Base-by-base conservation (phyloP, 257 asterid species). In the Solanum habrochaites region DNA sequence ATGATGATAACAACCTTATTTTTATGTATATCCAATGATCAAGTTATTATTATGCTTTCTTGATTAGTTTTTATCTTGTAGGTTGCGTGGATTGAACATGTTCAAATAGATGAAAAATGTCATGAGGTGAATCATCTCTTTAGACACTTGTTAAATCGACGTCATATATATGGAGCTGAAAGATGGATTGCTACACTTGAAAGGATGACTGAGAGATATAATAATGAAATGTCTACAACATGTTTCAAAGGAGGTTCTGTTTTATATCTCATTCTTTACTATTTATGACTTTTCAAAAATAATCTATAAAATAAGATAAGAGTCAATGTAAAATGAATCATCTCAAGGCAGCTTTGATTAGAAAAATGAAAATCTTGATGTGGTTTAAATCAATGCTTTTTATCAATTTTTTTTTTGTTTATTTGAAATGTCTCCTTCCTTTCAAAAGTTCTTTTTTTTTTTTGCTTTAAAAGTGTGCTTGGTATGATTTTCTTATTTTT, bases 1-100 rank as follows among this genome's bases (percentile, higher is more conserved):
- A 58, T 56, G 25, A 56, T 56, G 21, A 8, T 42, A 18, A 18
- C 8, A 9, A 10, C 14, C 47, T 71, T 32, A 71, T 20, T 37
- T 37, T 1, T 37, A 37, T 37, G 39, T 10, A 15, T 20, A 11
- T 72, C 29, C 47, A 11, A 37, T 20, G 27, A 32, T 16, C 43
- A 20, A 72, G 47, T 6, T 37, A 72, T 10, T 0, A 5, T 35
- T 35, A 32, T 35, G n/a, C 15, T 16, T 56, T 29, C 12, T 78
- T 78, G 40, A 78, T 35, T 9, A 18, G 40, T 15, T 45, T 32
- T 21, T 70, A 4, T 78, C 13, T 86, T 23, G 23, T 83, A 96
- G 99, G 93, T 96, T 72, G 92, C 95, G 69, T 95, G 98, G 98
- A 84, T 95, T 13, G 99, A 94, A 72, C 98, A 95, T 85, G 94